Conservation (phyloP, 441 rosid genomes). For the Pelargonium citronellum region DNA sequence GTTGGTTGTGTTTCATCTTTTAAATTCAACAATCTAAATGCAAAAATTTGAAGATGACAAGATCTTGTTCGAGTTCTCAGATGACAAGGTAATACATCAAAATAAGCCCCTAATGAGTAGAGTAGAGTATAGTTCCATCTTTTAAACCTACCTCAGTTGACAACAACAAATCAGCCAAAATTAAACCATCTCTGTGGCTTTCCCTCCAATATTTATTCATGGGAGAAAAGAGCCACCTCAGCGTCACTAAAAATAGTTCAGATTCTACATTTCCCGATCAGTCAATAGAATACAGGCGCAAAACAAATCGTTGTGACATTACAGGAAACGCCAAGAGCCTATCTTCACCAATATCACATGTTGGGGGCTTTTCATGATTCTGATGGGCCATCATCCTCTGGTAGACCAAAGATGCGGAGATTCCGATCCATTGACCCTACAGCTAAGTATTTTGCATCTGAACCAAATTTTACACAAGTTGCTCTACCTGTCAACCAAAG, state of each 20-base stretch:
- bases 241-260: neutral
- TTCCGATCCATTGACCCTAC: slow-evolving; percentile 98
- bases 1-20: too few species aligned
- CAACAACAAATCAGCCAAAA: too few species aligned
- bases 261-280: slow-evolving; percentile 9
- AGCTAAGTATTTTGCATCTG: slow-evolving; percentile 74
- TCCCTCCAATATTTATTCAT: too few species aligned
- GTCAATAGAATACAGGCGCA: neutral
- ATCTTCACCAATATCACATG: slow-evolving; percentile 7
- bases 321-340: neutral
- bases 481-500: slow-evolving; percentile 44
- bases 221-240: too few species aligned
- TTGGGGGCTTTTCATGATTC: slow-evolving; percentile 37
- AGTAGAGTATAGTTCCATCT: neutral
- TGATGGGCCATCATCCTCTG: slow-evolving; percentile 31
- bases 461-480: slow-evolving; percentile 73
- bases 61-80: neutral
- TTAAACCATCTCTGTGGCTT: too few species aligned
- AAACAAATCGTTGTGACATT: neutral
- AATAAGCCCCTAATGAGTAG: too few species aligned
- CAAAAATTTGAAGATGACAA: neutral
- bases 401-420: slow-evolving; percentile 78
- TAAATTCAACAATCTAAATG: too few species aligned
- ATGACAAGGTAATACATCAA: neutral
- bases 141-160: neutral